phyloP scores from a whole-genome alignment of 306 rosid genomes.

The Datisca glomerata region DNA sequence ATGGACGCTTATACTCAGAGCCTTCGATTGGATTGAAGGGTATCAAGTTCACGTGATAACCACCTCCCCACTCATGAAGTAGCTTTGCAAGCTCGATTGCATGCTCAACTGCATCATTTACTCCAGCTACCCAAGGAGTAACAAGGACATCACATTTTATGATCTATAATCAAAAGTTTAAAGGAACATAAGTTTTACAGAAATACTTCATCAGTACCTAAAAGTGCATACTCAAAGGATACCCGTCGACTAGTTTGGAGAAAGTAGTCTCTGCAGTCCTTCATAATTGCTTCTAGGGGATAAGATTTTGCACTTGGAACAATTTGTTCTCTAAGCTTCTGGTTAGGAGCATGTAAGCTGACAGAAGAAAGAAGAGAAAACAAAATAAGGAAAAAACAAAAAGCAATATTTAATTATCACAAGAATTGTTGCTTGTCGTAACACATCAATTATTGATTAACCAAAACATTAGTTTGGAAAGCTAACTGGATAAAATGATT shows the following conservation, averaged over 20 bases:
- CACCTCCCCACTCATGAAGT: conserved; percentile 51
- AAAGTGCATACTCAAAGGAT: conserved; percentile 88
- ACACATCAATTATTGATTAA: too few relatives aligned
- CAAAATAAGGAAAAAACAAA: conserved; percentile 1
- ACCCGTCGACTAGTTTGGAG: conserved; percentile 66
- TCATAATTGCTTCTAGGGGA: conserved; percentile 77
- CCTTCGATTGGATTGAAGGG: conserved; percentile 96
- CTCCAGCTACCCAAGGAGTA: conserved; percentile 60
- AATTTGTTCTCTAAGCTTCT: conserved; percentile 81
- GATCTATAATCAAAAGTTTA: too few relatives aligned
- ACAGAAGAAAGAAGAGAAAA: conserved; percentile 11
- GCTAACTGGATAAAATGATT: too few relatives aligned
- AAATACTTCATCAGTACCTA: conserved; percentile 47
- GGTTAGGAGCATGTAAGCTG: conserved; percentile 97
- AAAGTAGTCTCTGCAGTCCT: conserved; percentile 71
- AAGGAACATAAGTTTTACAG: too few relatives aligned
- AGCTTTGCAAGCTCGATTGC: conserved; percentile 79
- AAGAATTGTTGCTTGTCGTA: too few relatives aligned
- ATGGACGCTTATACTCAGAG: conserved; percentile 79
- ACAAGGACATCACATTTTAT: too few relatives aligned
- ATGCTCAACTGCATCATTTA: conserved; percentile 70
- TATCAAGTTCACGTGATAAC: conserved; percentile 83
- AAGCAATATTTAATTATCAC: too few relatives aligned
- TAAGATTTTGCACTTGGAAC: conserved; percentile 97
- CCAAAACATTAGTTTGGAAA: too few relatives aligned